These are phyloP conservation scores for Ganoderma resinaceum DNA, from an alignment of 1,284 basidiomycete genomes.

Conservation along the genomic window DNA sequence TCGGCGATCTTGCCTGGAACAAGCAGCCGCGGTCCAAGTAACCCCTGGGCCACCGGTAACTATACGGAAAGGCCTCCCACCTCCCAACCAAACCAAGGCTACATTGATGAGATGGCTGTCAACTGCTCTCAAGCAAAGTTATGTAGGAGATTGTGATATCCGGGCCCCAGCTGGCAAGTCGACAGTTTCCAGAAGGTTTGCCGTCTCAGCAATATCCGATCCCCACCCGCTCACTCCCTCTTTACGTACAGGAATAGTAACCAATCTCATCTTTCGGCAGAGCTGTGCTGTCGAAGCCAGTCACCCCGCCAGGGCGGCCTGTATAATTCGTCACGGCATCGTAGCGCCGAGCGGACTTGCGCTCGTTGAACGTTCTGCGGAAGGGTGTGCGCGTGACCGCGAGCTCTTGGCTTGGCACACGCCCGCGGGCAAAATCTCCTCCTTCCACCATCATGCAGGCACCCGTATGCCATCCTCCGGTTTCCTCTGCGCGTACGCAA, in stretches of 20 bases:
- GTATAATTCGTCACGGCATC: background rate
- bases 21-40: background rate
- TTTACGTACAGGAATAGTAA: conserved; percentile 13
- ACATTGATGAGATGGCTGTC: too few species aligned
- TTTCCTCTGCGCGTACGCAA: background rate
- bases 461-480: background rate
- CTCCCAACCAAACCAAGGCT: background rate
- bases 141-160: background rate
- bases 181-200: background rate
- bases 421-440: background rate
- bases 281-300: conserved; percentile 18
- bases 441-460: background rate
- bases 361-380: background rate
- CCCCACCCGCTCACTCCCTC: background rate
- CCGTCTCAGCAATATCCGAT: background rate
- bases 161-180: background rate
- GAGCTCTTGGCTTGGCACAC: background rate
- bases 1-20: background rate
- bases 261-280: conserved; percentile 6
- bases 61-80: background rate
- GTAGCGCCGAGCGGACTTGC: background rate
- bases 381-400: background rate
- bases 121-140: background rate
- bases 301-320: background rate
- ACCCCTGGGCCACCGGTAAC: background rate